These are phyloP conservation scores for Seiridium unicorne DNA, from an alignment of 2,329 filamentous ascomycete genomes.

Conservation along the genomic window DNA sequence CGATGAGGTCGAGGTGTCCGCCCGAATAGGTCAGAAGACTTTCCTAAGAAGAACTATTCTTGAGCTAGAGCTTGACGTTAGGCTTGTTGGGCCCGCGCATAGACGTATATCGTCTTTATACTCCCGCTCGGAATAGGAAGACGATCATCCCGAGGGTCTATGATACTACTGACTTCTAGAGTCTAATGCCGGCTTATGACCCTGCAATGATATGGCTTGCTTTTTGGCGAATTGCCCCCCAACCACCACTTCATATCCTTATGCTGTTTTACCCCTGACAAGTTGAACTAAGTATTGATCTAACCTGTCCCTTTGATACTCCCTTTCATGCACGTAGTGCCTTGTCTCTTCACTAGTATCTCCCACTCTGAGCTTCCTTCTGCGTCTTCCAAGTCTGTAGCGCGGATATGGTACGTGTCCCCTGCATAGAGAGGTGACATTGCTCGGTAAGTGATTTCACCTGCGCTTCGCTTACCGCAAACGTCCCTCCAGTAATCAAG, in stretches of 20 bases:
- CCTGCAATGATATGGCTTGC: too few species aligned
- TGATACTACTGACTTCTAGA: too few species aligned
- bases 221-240: too few species aligned
- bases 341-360: slow-evolving; percentile 44
- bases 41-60: not conserved
- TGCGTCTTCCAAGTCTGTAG: slow-evolving; percentile 34
- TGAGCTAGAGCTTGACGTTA: not conserved
- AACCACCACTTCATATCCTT: too few species aligned
- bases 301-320: slow-evolving; percentile 17
- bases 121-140: too few species aligned
- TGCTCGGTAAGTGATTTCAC: slow-evolving; percentile 63
- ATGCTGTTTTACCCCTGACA: too few species aligned
- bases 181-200: too few species aligned
- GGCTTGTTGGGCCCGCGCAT: not conserved
- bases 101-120: not conserved
- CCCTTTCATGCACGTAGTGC: slow-evolving; percentile 34
- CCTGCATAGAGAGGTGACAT: slow-evolving; percentile 68
- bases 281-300: too few species aligned
- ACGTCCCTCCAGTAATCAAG: slow-evolving; percentile 65
- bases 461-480: slow-evolving; percentile 23
- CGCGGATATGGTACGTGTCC: slow-evolving; percentile 61
- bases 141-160: too few species aligned
- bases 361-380: slow-evolving; percentile 34
- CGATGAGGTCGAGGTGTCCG: not conserved
- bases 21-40: not conserved